Evolutionary conservation across 2,329 filamentous ascomycete species (phyloP).

Genomic region (Fusarium equiseti): DNA sequence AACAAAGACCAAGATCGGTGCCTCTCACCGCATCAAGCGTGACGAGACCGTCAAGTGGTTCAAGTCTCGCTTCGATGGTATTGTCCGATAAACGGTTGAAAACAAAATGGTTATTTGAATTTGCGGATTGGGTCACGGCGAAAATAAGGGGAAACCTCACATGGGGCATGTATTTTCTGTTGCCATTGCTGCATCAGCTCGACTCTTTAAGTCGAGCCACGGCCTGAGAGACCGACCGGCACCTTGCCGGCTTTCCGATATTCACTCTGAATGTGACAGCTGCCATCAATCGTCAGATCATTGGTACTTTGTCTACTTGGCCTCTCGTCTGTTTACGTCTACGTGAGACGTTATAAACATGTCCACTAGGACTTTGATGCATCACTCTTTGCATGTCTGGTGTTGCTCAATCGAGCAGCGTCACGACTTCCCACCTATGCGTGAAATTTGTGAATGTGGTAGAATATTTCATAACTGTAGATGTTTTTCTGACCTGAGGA

Average conservation of each 20-base stretch:
- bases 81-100: slow-evolving; percentile 85
- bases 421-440: neutral
- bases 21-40: slow-evolving; percentile 92
- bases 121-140: slow-evolving; percentile 57
- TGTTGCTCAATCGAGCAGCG: neutral
- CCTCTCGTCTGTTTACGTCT: slow-evolving; percentile 43
- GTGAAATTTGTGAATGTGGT: slow-evolving; percentile 4
- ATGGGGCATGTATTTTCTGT: slow-evolving; percentile 57
- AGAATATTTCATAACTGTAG: neutral
- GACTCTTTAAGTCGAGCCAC: slow-evolving; percentile 70
- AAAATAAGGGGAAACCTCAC: slow-evolving; percentile 54
- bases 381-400: slow-evolving; percentile 15
- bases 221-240: slow-evolving; percentile 82
- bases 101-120: slow-evolving; percentile 45
- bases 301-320: slow-evolving; percentile 40
- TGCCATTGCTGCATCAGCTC: slow-evolving; percentile 64
- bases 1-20: slow-evolving; percentile 85
- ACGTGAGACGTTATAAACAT: slow-evolving; percentile 40
- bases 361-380: slow-evolving; percentile 30
- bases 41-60: slow-evolving; percentile 98
- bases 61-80: slow-evolving; percentile 92
- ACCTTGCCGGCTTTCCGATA: slow-evolving; percentile 69
- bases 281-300: slow-evolving; percentile 45
- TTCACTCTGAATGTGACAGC: slow-evolving; percentile 55
- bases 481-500: no score